These are phyloP conservation scores for Coemansia sp. DNA, from an alignment of 192 early-diverging fungal species.

Conservation along the genomic window DNA sequence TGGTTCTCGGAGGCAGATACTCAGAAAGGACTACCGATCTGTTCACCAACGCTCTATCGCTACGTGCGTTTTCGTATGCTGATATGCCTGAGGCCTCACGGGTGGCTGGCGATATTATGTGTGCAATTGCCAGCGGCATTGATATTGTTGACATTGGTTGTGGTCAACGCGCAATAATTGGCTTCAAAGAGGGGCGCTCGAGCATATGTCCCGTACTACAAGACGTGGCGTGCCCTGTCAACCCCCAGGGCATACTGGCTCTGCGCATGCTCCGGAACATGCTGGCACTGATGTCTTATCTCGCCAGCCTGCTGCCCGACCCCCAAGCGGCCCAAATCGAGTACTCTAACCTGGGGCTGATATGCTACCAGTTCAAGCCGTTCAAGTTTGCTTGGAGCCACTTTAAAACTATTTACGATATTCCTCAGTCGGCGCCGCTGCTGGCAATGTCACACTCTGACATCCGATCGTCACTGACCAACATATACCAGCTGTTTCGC, in stretches of 20 bases:
- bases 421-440: conserved; percentile 31
- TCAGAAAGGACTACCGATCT: conserved; percentile 31
- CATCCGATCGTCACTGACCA: conserved; percentile 16
- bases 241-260: conserved; percentile 46
- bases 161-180: conserved; percentile 40
- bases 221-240: conserved; percentile 30
- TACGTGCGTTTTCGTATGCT: conserved; percentile 39
- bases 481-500: conserved; percentile 25
- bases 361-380: conserved; percentile 3
- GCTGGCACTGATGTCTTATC: conserved; percentile 14
- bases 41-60: conserved; percentile 39
- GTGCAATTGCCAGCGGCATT: conserved; percentile 36
- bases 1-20: conserved; percentile 16
- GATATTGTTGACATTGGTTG: conserved; percentile 43
- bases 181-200: conserved; percentile 29
- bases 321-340: conserved; percentile 25
- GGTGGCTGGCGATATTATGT: conserved; percentile 38
- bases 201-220: conserved; percentile 50
- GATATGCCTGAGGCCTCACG: conserved; percentile 43
- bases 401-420: conserved; percentile 1
- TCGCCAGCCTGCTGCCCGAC: conserved; percentile 33
- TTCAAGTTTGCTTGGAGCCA: conserved; percentile 20
- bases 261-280: conserved; percentile 33
- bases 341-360: conserved; percentile 20
- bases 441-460: conserved; percentile 16